Evolutionary conservation across 805 yeast genomes (phyloP).

Genomic region (fission yeast (Schizosaccharomyces pombe)): DNA sequence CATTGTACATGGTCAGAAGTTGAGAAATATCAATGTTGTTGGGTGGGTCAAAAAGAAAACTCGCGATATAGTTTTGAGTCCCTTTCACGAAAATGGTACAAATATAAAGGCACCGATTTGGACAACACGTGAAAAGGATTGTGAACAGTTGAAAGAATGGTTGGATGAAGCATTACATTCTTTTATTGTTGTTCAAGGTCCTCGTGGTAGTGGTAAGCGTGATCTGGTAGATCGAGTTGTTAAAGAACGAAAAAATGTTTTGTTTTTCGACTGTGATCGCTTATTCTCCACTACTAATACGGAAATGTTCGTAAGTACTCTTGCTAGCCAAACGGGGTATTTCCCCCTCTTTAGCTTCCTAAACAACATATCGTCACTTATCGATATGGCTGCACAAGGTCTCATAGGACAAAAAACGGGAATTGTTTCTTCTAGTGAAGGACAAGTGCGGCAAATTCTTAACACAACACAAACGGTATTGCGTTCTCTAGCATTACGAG

Average conservation of each 20-base stretch:
- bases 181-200: constrained; percentile 74
- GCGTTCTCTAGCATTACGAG: constrained; percentile 28
- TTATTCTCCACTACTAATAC: constrained; percentile 56
- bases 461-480: constrained; percentile 49
- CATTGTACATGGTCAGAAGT: constrained; percentile 23
- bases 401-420: constrained; percentile 88
- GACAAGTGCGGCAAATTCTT: constrained; percentile 61
- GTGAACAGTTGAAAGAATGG: constrained; percentile 52
- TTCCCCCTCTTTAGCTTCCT: constrained; percentile 89
- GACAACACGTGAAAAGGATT: constrained; percentile 47
- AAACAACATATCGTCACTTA: constrained; percentile 48
- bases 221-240: constrained; percentile 52
- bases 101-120: constrained; percentile 17
- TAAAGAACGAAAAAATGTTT: constrained; percentile 34
- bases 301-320: constrained; percentile 35
- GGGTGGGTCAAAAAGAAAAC: constrained; percentile 2
- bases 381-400: constrained; percentile 73
- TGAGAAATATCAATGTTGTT: constrained; percentile 6
- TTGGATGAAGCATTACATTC: constrained; percentile 73
- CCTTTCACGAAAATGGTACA: constrained; percentile 7
- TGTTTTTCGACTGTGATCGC: constrained; percentile 55
- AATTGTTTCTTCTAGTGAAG: constrained; percentile 55
- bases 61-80: constrained; percentile 13
- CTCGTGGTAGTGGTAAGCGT: constrained; percentile 84
- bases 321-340: constrained; percentile 66